A percentile compares a stretch with the other conserved stretches of the same genome.
These are phyloP conservation scores for Erysimum cheiranthoides DNA, from an alignment of 345 rosid genomes.

Conservation along the genomic window DNA sequence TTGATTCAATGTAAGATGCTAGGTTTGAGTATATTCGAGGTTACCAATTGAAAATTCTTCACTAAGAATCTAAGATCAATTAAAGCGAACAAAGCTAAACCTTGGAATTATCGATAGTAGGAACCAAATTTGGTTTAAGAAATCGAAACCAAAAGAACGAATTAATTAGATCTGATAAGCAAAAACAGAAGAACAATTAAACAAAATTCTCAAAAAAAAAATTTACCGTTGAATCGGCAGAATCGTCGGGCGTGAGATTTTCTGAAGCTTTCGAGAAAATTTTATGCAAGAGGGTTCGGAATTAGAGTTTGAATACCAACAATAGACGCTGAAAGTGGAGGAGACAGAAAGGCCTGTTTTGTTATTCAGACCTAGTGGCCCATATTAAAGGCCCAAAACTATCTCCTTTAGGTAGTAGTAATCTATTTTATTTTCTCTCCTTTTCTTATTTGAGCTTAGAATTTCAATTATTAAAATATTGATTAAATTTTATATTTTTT, in stretches of 20 bases:
- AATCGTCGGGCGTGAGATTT: slow-evolving; percentile 26
- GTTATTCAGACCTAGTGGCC: not conserved
- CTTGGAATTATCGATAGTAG: slow-evolving; percentile 23
- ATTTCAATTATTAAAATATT: too few species aligned
- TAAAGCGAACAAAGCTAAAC: slow-evolving; percentile 27
- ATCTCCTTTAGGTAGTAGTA: not conserved
- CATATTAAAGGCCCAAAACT: not conserved
- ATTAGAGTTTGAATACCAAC: not conserved
- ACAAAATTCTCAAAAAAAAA: not conserved
- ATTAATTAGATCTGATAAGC: slow-evolving; percentile 3
- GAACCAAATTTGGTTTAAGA: slow-evolving; percentile 22
- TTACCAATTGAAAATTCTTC: not conserved
- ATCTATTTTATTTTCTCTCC: not conserved
- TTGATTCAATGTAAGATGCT: not conserved
- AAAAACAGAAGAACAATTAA: not conserved
- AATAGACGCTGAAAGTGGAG: slow-evolving; percentile 11
- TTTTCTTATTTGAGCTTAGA: not conserved
- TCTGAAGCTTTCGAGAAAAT: slow-evolving; percentile 25
- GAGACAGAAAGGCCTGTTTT: not conserved
- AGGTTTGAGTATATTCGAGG: not conserved
- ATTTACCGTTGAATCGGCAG: slow-evolving; percentile 31
- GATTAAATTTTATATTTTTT: too few species aligned
- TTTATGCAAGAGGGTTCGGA: not conserved
- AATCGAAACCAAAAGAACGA: slow-evolving; percentile 15
- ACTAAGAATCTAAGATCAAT: not conserved